Evolutionary conservation across 176 grass and related monocot genomes (phyloP), one percentile per base, ranked within the genome.

Genomic region (Pontederia crassipes): DNA sequence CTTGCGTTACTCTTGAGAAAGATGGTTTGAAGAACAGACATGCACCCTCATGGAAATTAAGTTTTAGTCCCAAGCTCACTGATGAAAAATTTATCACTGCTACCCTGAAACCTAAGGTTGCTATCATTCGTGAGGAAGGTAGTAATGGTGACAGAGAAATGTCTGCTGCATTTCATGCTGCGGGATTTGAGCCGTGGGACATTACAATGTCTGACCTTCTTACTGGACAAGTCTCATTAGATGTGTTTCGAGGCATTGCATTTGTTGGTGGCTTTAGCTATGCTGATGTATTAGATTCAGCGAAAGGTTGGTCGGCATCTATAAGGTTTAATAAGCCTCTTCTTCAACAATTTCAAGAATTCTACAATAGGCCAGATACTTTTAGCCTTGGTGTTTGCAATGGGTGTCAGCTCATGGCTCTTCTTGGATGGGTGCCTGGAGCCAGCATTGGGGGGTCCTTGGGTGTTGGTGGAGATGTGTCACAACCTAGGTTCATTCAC

Each of bases 331-430:
- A 97, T 66, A 67, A 83, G 35, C 78, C 86, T 15, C 70, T 97
- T 12, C 63, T 97, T 70, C 62, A 83, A 12, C 84, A 88, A 55
- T 97, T 91, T 74, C 80, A 88, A 69, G 69, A 85, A 49, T 90
- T 97, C 76, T 91, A 97, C 62, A 69, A 85, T 48, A 75, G 84
- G 58, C 66, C 62, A 28, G 81, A 91, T 72, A 91, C 92, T 4
- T 97, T 97, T 67, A 97, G 92, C 78, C 84, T 91, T 82, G 92
- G 87, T 63, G 92, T 97, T 13, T 97, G 87, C 71, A 97, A 97
- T 56, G 87, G 92, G 50, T 97, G 87, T 75, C 92, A 91, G 70
- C 81, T 24, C 20, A 24, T 24, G 20, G 20, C 20, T 24, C 20
- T 24, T 24, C 20, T 24, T 24, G 20, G 20, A n/a, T 97, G 92